A percentile compares a stretch with the other conserved stretches of the same genome.
These are phyloP conservation scores for Plectosphaerella plurivora DNA, from an alignment of 2,329 filamentous ascomycete species.

Conservation along the genomic window DNA sequence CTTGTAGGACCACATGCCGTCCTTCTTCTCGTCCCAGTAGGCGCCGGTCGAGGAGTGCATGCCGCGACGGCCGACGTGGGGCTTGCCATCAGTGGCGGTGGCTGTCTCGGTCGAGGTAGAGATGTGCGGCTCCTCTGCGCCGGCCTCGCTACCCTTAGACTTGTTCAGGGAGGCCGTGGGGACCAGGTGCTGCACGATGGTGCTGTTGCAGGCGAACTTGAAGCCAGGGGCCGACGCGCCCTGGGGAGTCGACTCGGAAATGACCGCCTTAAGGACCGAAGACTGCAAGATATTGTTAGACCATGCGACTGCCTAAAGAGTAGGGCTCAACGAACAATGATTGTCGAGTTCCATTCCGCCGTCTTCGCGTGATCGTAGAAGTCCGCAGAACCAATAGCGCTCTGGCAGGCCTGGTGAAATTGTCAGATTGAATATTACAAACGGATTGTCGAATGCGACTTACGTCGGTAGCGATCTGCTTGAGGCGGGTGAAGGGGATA, in stretches of 20 bases:
- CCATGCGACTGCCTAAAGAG: neutral
- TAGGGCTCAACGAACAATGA: conserved; percentile 64
- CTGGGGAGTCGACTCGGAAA: conserved; percentile 65
- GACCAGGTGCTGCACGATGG: conserved; percentile 90
- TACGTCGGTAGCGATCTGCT: conserved; percentile 83
- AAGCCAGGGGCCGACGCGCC: conserved; percentile 58
- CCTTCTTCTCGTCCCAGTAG: conserved; percentile 87
- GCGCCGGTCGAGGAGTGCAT: conserved; percentile 85
- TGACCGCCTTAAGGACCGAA: conserved; percentile 71
- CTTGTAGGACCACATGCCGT: conserved; percentile 88
- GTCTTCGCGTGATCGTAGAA: conserved; percentile 87
- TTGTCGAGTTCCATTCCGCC: conserved; percentile 82
- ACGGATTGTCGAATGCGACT: conserved; percentile 22
- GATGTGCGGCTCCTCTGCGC: conserved; percentile 46
- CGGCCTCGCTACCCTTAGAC: conserved; percentile 45
- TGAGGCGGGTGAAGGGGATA: conserved; percentile 69
- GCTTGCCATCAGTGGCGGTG: conserved; percentile 58
- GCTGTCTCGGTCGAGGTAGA: conserved; percentile 48
- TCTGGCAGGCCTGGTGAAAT: conserved; percentile 67
- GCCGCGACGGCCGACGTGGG: conserved; percentile 77
- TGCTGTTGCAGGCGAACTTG: conserved; percentile 98
- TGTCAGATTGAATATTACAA: neutral
- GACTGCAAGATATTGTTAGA: conserved; percentile 45
- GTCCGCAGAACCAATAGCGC: conserved; percentile 67
- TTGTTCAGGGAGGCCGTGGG: conserved; percentile 62